Percentiles rank a stretch among this genome's conserved stretches.
phyloP scores from a whole-genome alignment of 805 yeast genomes.

The Maudiozyma saulgeensis region DNA sequence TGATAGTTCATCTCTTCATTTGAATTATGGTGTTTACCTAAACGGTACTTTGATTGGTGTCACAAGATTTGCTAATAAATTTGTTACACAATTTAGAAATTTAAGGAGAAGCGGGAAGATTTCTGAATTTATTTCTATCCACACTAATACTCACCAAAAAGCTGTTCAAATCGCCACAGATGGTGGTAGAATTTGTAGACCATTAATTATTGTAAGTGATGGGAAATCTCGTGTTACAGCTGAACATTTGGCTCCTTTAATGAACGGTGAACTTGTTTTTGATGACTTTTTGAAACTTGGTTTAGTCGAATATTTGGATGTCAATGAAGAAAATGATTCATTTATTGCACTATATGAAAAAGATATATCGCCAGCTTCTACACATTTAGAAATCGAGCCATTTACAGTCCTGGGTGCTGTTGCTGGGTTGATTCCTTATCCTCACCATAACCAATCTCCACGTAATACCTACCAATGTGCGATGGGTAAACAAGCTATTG shows the following conservation, averaged over 20 bases:
- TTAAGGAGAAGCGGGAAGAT: constrained; percentile 78
- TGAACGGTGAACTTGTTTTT: constrained; percentile 67
- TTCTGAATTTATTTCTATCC: constrained; percentile 85
- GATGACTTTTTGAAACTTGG: constrained; percentile 85
- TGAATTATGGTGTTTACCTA: constrained; percentile 73
- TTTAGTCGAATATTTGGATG: constrained; percentile 89
- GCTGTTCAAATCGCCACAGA: constrained; percentile 98
- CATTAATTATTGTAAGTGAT: constrained; percentile 76
- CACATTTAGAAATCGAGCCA: constrained; percentile 94
- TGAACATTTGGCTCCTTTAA: constrained; percentile 54
- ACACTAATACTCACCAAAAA: constrained; percentile 77
- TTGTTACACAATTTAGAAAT: constrained; percentile 67
- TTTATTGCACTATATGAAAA: constrained; percentile 85
- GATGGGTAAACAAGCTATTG: constrained; percentile 99
- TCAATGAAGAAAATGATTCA: constrained; percentile 93
- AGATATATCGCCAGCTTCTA: constrained; percentile 43
- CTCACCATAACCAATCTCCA: constrained; percentile 98
- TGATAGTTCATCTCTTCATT: constrained; percentile 76
- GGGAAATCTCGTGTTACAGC: constrained; percentile 63
- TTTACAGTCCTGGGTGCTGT: constrained; percentile 97
- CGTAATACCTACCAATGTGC: constrained; percentile 99
- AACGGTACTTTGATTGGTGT: constrained; percentile 94
- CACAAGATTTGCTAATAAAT: constrained; percentile 75
- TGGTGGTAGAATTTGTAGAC: constrained; percentile 97
- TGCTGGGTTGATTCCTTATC: constrained; percentile 98